Evolutionary conservation across 2,329 filamentous ascomycete genomes (phyloP).

Genomic region (Chaetomium globosum): DNA sequence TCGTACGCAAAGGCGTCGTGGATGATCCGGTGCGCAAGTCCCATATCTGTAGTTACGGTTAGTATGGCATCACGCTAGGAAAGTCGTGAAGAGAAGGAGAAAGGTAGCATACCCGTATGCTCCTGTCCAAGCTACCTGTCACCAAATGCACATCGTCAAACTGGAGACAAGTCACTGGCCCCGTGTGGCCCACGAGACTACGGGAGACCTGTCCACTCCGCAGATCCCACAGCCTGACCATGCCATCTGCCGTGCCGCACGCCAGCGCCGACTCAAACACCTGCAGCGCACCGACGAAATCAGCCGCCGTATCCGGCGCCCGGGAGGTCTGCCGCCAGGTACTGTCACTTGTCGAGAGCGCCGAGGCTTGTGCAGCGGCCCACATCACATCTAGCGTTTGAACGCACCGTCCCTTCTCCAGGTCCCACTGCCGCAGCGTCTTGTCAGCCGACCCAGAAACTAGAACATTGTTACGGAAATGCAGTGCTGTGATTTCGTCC

Average conservation of each 20-base stretch:
- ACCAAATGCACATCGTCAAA: slow-evolving; percentile 96
- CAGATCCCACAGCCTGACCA: slow-evolving; percentile 96
- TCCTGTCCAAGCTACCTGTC: slow-evolving; percentile 88
- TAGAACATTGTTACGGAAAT: slow-evolving; percentile 85
- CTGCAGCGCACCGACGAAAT: slow-evolving; percentile 93
- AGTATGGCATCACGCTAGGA: not conserved
- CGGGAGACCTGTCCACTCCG: slow-evolving; percentile 95
- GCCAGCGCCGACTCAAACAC: slow-evolving; percentile 95
- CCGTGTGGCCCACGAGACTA: slow-evolving; percentile 92
- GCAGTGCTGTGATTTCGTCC: slow-evolving; percentile 89
- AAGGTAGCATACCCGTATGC: slow-evolving; percentile 75
- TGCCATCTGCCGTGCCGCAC: slow-evolving; percentile 94
- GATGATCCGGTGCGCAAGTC: slow-evolving; percentile 95
- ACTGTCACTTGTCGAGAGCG: slow-evolving; percentile 62
- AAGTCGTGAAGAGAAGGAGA: not conserved
- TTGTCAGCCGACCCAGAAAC: slow-evolving; percentile 97
- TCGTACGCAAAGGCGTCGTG: slow-evolving; percentile 97
- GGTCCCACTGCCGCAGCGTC: slow-evolving; percentile 95
- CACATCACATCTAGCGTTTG: slow-evolving; percentile 97
- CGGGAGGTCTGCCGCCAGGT: slow-evolving; percentile 75
- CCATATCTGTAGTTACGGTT: slow-evolving; percentile 74
- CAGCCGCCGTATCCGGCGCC: slow-evolving; percentile 73
- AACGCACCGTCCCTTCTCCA: slow-evolving; percentile 94
- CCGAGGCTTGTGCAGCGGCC: slow-evolving; percentile 88
- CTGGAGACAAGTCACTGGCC: slow-evolving; percentile 88